Conservation (phyloP, 495 filamentous ascomycete genomes). For the Xanthoparmelia taractica region DNA sequence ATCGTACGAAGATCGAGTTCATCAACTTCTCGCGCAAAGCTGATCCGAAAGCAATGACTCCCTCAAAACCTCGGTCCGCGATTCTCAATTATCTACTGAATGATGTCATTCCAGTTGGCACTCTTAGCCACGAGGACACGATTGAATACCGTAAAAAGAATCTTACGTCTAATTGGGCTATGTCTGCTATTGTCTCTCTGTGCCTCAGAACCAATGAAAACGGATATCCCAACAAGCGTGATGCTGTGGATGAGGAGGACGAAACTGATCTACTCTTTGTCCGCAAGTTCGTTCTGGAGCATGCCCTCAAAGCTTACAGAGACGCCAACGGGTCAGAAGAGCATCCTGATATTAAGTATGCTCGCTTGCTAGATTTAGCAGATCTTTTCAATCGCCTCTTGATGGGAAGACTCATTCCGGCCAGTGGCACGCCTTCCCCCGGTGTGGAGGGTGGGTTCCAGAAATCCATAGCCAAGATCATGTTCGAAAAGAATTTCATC, state of each 20-base stretch:
- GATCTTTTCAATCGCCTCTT: slow-evolving; percentile 93
- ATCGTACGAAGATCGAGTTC: slow-evolving; percentile 92
- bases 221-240: slow-evolving; percentile 41
- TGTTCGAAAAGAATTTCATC: slow-evolving; percentile 98
- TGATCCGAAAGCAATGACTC: slow-evolving; percentile 72
- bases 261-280: slow-evolving; percentile 87
- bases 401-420: slow-evolving; percentile 59
- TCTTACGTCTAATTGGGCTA: slow-evolving; percentile 75
- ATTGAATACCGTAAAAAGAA: slow-evolving; percentile 71
- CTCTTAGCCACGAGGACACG: slow-evolving; percentile 66
- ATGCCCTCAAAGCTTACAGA: slow-evolving; percentile 83
- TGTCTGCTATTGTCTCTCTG: slow-evolving; percentile 76
- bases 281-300: slow-evolving; percentile 88
- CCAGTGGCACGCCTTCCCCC: slow-evolving; percentile 33
- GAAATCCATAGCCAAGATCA: slow-evolving; percentile 77
- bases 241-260: slow-evolving; percentile 62
- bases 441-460: slow-evolving; percentile 42
- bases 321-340: slow-evolving; percentile 76
- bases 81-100: slow-evolving; percentile 90
- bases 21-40: slow-evolving; percentile 95
- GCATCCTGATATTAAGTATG: slow-evolving; percentile 76
- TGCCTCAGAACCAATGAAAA: slow-evolving; percentile 76
- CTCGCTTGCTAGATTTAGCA: slow-evolving; percentile 71
- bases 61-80: slow-evolving; percentile 86
- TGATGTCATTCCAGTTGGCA: slow-evolving; percentile 71